A percentile compares a stretch with the other conserved stretches of the same genome.
Conservation (phyloP, 768 basidiomycete genomes). For the Phallus indusiatus region DNA sequence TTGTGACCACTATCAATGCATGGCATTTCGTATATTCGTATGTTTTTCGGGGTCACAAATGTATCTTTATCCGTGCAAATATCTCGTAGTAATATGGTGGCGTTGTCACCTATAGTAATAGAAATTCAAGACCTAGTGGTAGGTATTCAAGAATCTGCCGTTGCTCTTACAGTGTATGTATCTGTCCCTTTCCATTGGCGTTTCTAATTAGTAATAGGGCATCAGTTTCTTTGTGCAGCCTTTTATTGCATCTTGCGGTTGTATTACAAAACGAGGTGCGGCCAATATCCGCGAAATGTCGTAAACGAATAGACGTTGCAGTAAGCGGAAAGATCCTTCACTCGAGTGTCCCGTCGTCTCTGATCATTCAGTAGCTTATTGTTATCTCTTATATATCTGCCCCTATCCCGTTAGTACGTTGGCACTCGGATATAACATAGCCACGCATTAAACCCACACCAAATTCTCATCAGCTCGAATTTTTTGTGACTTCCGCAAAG, state of each 20-base stretch:
- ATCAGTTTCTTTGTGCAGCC: not conserved
- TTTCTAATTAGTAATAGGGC: not conserved
- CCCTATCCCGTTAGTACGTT: not conserved
- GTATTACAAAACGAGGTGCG: not conserved
- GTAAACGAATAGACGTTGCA: not conserved
- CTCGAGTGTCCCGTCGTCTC: no score
- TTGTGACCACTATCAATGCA: no score
- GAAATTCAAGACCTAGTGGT: not conserved
- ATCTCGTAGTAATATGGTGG: not conserved
- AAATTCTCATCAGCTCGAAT: no score
- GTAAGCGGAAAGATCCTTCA: not conserved
- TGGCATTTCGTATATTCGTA: no score
- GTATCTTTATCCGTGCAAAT: no score
- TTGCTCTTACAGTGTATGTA: not conserved
- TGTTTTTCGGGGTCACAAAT: no score
- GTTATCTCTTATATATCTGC: not conserved
- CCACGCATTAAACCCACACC: no score
- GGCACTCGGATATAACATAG: no score
- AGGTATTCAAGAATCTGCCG: not conserved
- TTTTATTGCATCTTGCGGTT: not conserved
- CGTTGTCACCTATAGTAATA: not conserved
- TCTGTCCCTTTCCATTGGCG: not conserved
- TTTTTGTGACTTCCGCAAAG: no score
- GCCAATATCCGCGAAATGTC: not conserved
- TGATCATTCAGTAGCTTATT: no score